A percentile compares a stretch with the other conserved stretches of the same genome.
Evolutionary conservation across 139 green algal genomes (phyloP).

Genomic region (Chlamydomonas incerta): DNA sequence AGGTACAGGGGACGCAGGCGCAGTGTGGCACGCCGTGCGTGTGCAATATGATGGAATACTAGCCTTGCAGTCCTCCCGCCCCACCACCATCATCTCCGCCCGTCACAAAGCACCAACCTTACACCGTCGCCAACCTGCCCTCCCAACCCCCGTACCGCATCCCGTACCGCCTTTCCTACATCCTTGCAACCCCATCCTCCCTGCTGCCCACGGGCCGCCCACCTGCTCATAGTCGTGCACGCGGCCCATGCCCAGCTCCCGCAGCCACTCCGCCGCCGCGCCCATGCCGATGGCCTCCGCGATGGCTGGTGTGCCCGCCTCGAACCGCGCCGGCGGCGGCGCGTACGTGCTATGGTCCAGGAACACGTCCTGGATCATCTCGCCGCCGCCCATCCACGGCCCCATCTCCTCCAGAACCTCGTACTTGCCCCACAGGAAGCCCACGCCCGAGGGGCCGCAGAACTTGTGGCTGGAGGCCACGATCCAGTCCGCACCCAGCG

Average conservation of each 20-base stretch:
- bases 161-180: no score
- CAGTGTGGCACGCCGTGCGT: no score
- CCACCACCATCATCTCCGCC: no score
- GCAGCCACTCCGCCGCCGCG: slow-evolving; percentile 79
- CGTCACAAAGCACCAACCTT: no score
- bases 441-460: slow-evolving; percentile 96
- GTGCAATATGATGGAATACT: no score
- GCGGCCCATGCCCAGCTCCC: slow-evolving; percentile 76
- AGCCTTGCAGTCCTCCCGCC: no score
- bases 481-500: slow-evolving; percentile 94
- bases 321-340: slow-evolving; percentile 91
- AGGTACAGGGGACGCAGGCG: no score
- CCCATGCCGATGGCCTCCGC: slow-evolving; percentile 82
- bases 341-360: slow-evolving; percentile 95
- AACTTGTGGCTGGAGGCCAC: slow-evolving; percentile 98
- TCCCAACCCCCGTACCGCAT: no score
- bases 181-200: no score
- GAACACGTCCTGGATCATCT: slow-evolving; percentile 98
- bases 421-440: slow-evolving; percentile 95
- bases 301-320: slow-evolving; percentile 97
- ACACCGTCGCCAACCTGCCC: no score
- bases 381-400: slow-evolving; percentile 96
- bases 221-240: slow-evolving; percentile 80
- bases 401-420: slow-evolving; percentile 93
- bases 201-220: no score